These are phyloP conservation scores for Nematocida sp. DNA, from an alignment of 371 early-diverging fungal genomes.

Conservation along the genomic window DNA sequence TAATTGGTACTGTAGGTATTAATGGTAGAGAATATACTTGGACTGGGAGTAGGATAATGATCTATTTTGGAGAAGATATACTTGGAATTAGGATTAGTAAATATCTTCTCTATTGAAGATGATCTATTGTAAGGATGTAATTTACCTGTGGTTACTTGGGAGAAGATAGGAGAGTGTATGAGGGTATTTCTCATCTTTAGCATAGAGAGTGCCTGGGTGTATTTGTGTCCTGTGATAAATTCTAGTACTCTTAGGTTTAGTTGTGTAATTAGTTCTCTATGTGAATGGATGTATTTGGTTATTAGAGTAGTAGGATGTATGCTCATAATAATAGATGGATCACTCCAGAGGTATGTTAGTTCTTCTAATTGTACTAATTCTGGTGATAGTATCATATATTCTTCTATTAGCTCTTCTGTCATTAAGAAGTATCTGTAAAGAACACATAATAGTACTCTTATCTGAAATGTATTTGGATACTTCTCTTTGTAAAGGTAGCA, in stretches of 20 bases:
- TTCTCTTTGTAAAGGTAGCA: background rate
- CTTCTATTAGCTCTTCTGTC: background rate
- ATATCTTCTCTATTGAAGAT: no score
- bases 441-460: slow-evolving; percentile 11
- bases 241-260: background rate
- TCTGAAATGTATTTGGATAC: background rate
- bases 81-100: no score
- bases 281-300: background rate
- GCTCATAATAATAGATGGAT: background rate
- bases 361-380: slow-evolving; percentile 27
- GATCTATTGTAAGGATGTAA: no score
- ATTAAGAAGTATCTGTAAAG: slow-evolving; percentile 30
- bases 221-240: background rate
- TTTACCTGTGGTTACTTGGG: slow-evolving; percentile 13
- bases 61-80: no score
- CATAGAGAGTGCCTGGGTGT: background rate
- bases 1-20: no score
- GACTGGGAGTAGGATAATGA: no score
- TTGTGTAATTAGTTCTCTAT: background rate
- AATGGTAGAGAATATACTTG: no score
- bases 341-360: slow-evolving; percentile 33
- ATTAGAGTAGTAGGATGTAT: background rate
- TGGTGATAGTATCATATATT: background rate
- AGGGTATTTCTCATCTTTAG: slow-evolving; percentile 10
- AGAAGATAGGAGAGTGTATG: slow-evolving; percentile 3